These are phyloP conservation scores for Colletotrichum sp. DNA, from an alignment of 2,329 filamentous ascomycete genomes.

Conservation along the genomic window DNA sequence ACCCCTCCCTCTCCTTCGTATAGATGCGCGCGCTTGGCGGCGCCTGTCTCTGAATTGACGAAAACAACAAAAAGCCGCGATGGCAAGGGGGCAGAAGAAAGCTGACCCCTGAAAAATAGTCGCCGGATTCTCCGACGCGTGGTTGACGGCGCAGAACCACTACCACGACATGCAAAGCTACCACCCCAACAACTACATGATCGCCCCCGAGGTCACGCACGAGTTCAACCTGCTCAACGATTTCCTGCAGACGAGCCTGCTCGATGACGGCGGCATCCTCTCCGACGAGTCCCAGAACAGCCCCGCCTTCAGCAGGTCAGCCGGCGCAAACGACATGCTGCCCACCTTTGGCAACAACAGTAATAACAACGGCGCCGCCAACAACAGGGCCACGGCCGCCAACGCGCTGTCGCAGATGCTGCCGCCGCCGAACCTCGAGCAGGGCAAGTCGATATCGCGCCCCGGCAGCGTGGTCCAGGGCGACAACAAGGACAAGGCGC, in stretches of 20 bases:
- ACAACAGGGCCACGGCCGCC: slow-evolving; percentile 24
- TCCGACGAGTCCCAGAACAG: slow-evolving; percentile 69
- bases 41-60: not conserved
- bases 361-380: slow-evolving; percentile 11
- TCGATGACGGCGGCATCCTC: slow-evolving; percentile 80
- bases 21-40: slow-evolving; percentile 1
- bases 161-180: slow-evolving; percentile 95
- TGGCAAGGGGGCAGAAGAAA: not conserved
- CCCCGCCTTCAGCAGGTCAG: slow-evolving; percentile 42
- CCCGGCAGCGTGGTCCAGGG: slow-evolving; percentile 64
- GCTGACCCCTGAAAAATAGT: slow-evolving; percentile 52
- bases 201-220: slow-evolving; percentile 88
- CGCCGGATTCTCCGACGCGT: slow-evolving; percentile 81
- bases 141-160: slow-evolving; percentile 79
- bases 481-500: slow-evolving; percentile 76
- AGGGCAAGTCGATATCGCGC: slow-evolving; percentile 62
- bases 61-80: not conserved
- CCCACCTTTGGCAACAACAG: slow-evolving; percentile 52
- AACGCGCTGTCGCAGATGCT: slow-evolving; percentile 42
- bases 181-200: slow-evolving; percentile 88
- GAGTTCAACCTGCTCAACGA: slow-evolving; percentile 98
- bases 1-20: slow-evolving; percentile 3
- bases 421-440: slow-evolving; percentile 50
- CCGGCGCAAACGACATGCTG: slow-evolving; percentile 52
- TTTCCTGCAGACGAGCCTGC: slow-evolving; percentile 88